Percentiles rank a stretch among this genome's conserved stretches.
phyloP scores from a whole-genome alignment of 371 early-diverging fungal species.

The Rhizopus sp. region DNA sequence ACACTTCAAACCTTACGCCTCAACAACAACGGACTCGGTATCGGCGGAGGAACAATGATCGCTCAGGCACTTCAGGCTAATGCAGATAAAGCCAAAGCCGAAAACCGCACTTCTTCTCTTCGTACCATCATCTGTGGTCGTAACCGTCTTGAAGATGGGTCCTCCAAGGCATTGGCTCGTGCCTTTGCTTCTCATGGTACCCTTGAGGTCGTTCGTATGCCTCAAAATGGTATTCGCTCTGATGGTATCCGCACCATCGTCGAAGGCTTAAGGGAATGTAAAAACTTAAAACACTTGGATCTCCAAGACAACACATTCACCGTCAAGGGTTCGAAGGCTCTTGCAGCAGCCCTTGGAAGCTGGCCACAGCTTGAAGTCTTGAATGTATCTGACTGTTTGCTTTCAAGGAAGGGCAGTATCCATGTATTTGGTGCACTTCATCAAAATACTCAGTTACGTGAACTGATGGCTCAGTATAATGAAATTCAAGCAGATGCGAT shows the following conservation, averaged over 20 bases:
- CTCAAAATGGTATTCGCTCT: conserved; percentile 96
- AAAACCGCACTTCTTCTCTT: conserved; percentile 67
- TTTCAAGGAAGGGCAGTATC: conserved; percentile 74
- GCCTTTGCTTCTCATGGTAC: conserved; percentile 83
- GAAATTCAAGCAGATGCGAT: conserved; percentile 85
- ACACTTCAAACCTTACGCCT: conserved; percentile 79
- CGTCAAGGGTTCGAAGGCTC: conserved; percentile 73
- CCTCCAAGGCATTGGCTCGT: conserved; percentile 70
- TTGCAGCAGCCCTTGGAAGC: conserved; percentile 73
- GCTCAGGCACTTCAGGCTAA: conserved; percentile 82
- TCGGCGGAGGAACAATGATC: conserved; percentile 87
- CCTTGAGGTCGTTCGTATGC: conserved; percentile 85
- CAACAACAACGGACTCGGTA: conserved; percentile 96
- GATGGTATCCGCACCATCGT: conserved; percentile 84
- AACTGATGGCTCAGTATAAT: conserved; percentile 82
- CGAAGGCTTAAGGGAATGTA: conserved; percentile 71
- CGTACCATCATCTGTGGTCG: conserved; percentile 88
- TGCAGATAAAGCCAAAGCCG: conserved; percentile 66
- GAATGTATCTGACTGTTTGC: conserved; percentile 91
- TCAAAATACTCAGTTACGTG: conserved; percentile 60
- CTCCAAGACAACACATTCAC: conserved; percentile 98
- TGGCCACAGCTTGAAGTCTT: conserved; percentile 82
- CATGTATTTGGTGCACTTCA: conserved; percentile 67
- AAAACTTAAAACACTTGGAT: conserved; percentile 76
- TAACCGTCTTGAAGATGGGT: conserved; percentile 92